Evolutionary conservation across 768 basidiomycete species (phyloP).

Genomic region (Boletus pseudo-olivaceus): DNA sequence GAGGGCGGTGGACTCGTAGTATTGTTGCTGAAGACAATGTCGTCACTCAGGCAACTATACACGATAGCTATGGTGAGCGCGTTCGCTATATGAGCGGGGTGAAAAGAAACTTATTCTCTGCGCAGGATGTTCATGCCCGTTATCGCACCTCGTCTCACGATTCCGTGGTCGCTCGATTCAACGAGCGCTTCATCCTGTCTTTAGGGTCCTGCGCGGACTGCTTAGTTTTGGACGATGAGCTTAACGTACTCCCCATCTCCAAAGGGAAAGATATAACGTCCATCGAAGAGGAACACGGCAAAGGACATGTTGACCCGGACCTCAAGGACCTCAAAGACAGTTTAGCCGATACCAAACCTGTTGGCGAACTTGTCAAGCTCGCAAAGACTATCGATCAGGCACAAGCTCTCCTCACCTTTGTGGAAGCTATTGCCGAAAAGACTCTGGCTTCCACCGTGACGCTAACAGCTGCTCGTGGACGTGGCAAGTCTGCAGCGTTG

Average conservation of each 20-base stretch:
- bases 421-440: conserved; percentile 91
- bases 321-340: conserved; percentile 76
- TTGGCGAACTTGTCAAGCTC: conserved; percentile 86
- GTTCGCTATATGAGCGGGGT: neutral
- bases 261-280: conserved; percentile 89
- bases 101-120: neutral
- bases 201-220: conserved; percentile 92
- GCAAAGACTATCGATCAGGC: conserved; percentile 94
- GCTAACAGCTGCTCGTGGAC: conserved; percentile 89
- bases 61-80: conserved; percentile 73
- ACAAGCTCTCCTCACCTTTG: conserved; percentile 89
- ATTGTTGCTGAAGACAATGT: conserved; percentile 91
- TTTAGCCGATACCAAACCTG: conserved; percentile 77
- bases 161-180: conserved; percentile 89
- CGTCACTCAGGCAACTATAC: conserved; percentile 86
- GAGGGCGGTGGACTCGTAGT: conserved; percentile 93
- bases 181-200: conserved; percentile 97
- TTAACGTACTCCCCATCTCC: conserved; percentile 95
- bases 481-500: conserved; percentile 96
- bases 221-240: conserved; percentile 93
- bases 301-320: conserved; percentile 54
- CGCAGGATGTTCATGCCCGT: conserved; percentile 89
- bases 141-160: conserved; percentile 92
- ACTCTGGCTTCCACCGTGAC: conserved; percentile 93
- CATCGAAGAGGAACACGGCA: conserved; percentile 48